A percentile compares a stretch with the other conserved stretches of the same genome.
These are phyloP conservation scores for Termitomyces sp. DNA, from an alignment of 768 basidiomycete genomes.

Conservation along the genomic window DNA sequence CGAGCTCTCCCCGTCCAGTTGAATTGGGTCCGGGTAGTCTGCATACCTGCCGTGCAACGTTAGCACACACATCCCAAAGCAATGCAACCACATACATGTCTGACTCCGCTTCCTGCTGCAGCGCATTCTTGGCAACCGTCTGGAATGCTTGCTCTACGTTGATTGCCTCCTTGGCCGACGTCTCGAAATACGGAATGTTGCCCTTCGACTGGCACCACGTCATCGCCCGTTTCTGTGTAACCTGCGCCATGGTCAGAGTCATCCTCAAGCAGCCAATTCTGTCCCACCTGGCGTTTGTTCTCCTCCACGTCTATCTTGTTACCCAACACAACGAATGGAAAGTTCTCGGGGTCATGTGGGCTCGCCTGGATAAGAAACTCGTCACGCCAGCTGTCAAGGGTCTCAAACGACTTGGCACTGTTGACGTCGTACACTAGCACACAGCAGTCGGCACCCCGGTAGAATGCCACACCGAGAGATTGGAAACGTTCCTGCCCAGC, in stretches of 20 bases:
- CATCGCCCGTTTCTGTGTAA: slow-evolving; percentile 99
- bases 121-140: slow-evolving; percentile 98
- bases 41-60: slow-evolving; percentile 60
- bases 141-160: slow-evolving; percentile 99
- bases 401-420: slow-evolving; percentile 97
- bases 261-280: not conserved
- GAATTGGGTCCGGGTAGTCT: slow-evolving; percentile 98
- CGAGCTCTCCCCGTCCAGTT: slow-evolving; percentile 88
- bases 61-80: not conserved
- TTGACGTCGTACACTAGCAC: slow-evolving; percentile 99
- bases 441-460: slow-evolving; percentile 98
- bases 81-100: slow-evolving; percentile 2
- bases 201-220: slow-evolving; percentile 99
- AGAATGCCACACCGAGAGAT: slow-evolving; percentile 97
- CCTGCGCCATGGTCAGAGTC: slow-evolving; percentile 40
- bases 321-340: slow-evolving; percentile 98
- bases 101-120: slow-evolving; percentile 96
- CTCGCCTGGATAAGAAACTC: slow-evolving; percentile 99
- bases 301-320: slow-evolving; percentile 99
- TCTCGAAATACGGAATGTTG: slow-evolving; percentile 99
- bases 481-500: slow-evolving; percentile 99
- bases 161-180: slow-evolving; percentile 99
- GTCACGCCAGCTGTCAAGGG: slow-evolving; percentile 98
- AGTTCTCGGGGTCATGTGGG: slow-evolving; percentile 99
- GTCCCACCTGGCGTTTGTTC: slow-evolving; percentile 86